Base-by-base conservation (phyloP, 805 yeast genomes). In the Saccharomycopsis vini region DNA sequence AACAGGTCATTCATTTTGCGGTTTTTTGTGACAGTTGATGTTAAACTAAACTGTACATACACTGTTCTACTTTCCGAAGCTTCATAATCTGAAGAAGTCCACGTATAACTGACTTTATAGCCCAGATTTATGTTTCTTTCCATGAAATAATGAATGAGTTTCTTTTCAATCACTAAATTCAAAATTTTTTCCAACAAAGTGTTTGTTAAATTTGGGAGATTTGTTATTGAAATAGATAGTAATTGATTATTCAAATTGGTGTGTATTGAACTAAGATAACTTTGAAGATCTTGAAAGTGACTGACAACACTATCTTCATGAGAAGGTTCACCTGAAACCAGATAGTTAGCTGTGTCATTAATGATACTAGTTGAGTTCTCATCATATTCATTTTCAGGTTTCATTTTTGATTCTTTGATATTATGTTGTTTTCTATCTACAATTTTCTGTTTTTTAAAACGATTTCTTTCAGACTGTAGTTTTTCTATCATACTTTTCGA, bases 161-260 rank as follows among this genome's bases (percentile, higher is more conserved):
- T 5, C 3, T 34, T 40, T 5, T 3, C 13, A 10, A 46, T 38
- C 1, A 36, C 23, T 23, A n/a, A 23, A 12, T 37, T 35, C 15
- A 46, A 35, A 3, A 44, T 21, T n/a, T 36, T 26, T 16, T 46
- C 47, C 3, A 36, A 30, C 12, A 29, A 12, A 20, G 12, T 20
- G 28, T 42, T 39, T 6, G 46, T 23, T 16, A 38, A 40, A 20
- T 42, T 40, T 2, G 51, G 51, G 22, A 48, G 42, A 5, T 45
- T 42, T 9, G 26, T 12, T 4, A 48, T 36, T 2, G 44, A 15
- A 6, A 48, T 20, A 12, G 44, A 35, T 16, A 47, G 30, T 13
- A 47, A 41, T 30, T 47, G 51, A 10, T 42, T 15, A 30, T 44
- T 42, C 23, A 45, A 19, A 12, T 41, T 34, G 2, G 16, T 26